These are phyloP conservation scores for Sicyos edulis DNA, from an alignment of 306 rosid species.

Conservation along the genomic window DNA sequence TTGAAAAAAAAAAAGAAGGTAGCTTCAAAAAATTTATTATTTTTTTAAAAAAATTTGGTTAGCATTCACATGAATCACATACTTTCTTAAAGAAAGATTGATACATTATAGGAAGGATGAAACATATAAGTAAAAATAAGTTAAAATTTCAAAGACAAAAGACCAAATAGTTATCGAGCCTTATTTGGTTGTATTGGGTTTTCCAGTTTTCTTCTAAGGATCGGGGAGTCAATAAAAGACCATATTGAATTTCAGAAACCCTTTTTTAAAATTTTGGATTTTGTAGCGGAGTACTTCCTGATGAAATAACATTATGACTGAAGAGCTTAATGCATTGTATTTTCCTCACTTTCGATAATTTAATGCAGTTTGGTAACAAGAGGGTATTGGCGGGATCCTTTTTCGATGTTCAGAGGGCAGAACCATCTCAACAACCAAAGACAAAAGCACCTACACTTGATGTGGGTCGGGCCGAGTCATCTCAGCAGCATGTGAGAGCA, in stretches of 20 bases:
- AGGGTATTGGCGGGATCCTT: conserved; percentile 72
- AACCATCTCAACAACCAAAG: conserved; percentile 53
- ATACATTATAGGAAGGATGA: no score
- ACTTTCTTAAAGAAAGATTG: no score
- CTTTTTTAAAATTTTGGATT: neutral
- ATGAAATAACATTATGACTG: neutral
- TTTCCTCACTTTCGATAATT: conserved; percentile 9
- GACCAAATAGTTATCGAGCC: no score
- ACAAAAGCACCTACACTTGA: conserved; percentile 44
- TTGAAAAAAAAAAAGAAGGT: no score
- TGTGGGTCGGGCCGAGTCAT: conserved; percentile 64
- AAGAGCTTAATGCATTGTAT: no score
- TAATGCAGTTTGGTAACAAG: conserved; percentile 74
- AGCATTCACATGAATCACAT: no score
- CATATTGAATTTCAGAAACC: no score
- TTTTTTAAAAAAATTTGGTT: no score
- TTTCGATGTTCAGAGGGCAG: conserved; percentile 64
- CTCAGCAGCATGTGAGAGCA: conserved; percentile 98
- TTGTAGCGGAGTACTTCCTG: neutral
- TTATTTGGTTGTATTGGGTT: neutral
- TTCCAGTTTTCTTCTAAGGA: neutral
- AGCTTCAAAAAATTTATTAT: no score
- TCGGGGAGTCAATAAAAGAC: neutral
- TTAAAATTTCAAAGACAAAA: no score
- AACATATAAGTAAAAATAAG: no score